Percentiles rank a stretch among this genome's conserved stretches.
These are phyloP conservation scores for Plasmodium berghei DNA, from an alignment of 169 alveolate genomes.

Conservation along the genomic window DNA sequence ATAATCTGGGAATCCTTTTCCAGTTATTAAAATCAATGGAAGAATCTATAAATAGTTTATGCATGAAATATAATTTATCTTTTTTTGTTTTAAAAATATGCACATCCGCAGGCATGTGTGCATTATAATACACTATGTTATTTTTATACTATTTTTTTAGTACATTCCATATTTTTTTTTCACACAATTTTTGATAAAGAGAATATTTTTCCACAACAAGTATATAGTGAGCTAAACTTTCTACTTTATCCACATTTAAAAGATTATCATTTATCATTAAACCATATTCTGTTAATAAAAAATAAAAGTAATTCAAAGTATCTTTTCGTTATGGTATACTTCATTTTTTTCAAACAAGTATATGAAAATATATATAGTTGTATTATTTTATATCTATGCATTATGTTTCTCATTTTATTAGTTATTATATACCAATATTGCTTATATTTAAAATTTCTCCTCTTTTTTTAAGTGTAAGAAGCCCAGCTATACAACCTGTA, in stretches of 20 bases:
- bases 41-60: conserved; percentile 24
- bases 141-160: not conserved
- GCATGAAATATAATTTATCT: not conserved
- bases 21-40: conserved; percentile 79
- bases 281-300: conserved; percentile 24
- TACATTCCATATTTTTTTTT: conserved; percentile 67
- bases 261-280: conserved; percentile 60
- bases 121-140: not conserved
- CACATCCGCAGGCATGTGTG: not conserved
- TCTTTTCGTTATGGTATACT: not conserved
- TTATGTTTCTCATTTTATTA: not conserved
- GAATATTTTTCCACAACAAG: conserved; percentile 80
- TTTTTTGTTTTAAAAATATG: not conserved
- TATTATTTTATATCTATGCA: not conserved
- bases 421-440: conserved; percentile 12
- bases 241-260: conserved; percentile 52
- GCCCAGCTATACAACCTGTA: conserved; percentile 65
- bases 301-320: not conserved
- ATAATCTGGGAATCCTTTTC: conserved; percentile 80
- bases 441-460: conserved; percentile 20
- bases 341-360: not conserved
- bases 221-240: conserved; percentile 75
- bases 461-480: conserved; percentile 29
- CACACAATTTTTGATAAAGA: conserved; percentile 76
- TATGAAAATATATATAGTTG: not conserved